These are phyloP conservation scores for Huntiella abstrusa DNA, from an alignment of 2,329 filamentous ascomycete species.

Conservation along the genomic window DNA sequence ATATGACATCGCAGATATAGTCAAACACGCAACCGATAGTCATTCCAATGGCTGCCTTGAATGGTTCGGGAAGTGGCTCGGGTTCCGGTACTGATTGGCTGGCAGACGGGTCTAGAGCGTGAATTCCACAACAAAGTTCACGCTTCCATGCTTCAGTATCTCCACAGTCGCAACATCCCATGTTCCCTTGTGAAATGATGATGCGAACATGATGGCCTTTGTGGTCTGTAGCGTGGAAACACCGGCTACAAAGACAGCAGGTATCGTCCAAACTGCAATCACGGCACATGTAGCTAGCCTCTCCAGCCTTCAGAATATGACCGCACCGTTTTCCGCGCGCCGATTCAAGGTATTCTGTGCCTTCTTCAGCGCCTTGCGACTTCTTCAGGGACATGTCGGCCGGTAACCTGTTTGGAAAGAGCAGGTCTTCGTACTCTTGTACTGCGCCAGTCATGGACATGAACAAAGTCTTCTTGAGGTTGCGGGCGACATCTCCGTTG, in stretches of 20 bases:
- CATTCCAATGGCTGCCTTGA: slow-evolving; percentile 60
- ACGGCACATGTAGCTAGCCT: slow-evolving; percentile 85
- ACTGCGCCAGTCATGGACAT: slow-evolving; percentile 65
- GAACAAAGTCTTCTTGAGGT: slow-evolving; percentile 67
- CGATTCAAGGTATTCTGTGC: slow-evolving; percentile 82
- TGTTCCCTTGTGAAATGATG: slow-evolving; percentile 72
- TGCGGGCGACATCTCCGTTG: slow-evolving; percentile 46
- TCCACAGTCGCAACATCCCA: slow-evolving; percentile 92
- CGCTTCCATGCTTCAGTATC: slow-evolving; percentile 86
- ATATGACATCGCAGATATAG: slow-evolving; percentile 95
- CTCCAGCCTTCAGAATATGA: slow-evolving; percentile 88
- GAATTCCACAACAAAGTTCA: slow-evolving; percentile 82
- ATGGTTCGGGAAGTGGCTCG: slow-evolving; percentile 48
- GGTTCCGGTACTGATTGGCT: not conserved
- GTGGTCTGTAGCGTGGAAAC: slow-evolving; percentile 91
- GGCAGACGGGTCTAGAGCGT: slow-evolving; percentile 31
- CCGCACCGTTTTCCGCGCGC: slow-evolving; percentile 87
- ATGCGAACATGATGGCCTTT: slow-evolving; percentile 84
- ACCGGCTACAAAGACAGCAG: slow-evolving; percentile 81
- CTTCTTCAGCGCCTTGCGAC: slow-evolving; percentile 81
- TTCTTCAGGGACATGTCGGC: slow-evolving; percentile 59
- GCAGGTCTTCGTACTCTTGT: slow-evolving; percentile 51
- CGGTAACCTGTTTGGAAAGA: slow-evolving; percentile 63
- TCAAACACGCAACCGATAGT: slow-evolving; percentile 75
- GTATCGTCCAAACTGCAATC: slow-evolving; percentile 92